Base-by-base conservation (phyloP, 768 basidiomycete genomes). In the Inosperma sp. region DNA sequence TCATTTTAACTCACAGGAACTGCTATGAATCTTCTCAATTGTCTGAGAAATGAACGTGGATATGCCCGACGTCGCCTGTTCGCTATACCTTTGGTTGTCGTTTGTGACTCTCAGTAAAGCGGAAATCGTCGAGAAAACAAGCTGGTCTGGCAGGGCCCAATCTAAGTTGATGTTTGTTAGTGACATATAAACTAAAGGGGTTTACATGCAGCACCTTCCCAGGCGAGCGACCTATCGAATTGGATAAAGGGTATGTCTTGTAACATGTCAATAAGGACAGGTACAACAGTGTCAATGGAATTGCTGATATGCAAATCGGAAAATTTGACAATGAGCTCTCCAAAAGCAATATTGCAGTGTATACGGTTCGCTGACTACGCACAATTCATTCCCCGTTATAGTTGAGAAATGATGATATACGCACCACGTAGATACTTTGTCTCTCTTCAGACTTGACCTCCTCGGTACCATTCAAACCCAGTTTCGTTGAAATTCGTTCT, bases 81-180 rank as follows among this genome's bases (percentile, higher is more conserved):
- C 70, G 13, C 77, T 71, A 56, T 81, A 75, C 44, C 76, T 66
- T 0, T 70, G 64, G 65, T 84, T 73, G 14, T 70, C 63, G 36
- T 74, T 77, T 17, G 86, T 81, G 17, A 91, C 70, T 45, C 80
- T 74, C 37, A 94, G 72, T 7, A 92, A 70, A 9, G 90, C 86
- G 4, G 85, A 86, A 19, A 90, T 77, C 3, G 84, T 89, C 1
- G 86, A 83, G 61, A 76, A 88, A 1, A 88, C 84, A 33, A 94
- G 77, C 60, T 92, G 87, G 66, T 94, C 88, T 30, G 92, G 84
- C 26, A 90, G 74, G 3, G 90, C 79, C 90, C 90, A 93, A 56
- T 89, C 91, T 93, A 52, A n/a, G 17, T 55, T 31, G 17, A 23
- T 41, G 47, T 48, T 45, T 54, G 27, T 31, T 26, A 31, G 23